Conservation (phyloP, 441 rosid species). For the Adansonia madagascariensis region DNA sequence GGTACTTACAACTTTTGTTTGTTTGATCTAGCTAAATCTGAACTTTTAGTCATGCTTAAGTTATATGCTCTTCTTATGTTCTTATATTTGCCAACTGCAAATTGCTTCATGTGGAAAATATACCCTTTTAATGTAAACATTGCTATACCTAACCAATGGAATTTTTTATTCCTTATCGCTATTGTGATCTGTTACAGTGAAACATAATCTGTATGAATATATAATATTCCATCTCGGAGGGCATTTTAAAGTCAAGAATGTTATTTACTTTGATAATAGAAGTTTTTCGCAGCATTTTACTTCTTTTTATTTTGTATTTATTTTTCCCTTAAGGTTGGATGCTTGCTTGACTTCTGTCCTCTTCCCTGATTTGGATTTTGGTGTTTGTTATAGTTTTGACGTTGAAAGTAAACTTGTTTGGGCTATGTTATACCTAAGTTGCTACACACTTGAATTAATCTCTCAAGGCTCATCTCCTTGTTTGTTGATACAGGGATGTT, state of each 20-base stretch:
- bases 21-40: background rate
- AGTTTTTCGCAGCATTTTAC: background rate
- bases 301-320: background rate
- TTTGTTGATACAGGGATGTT: conserved; percentile 70
- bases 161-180: background rate
- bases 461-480: conserved; percentile 23
- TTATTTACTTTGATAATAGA: background rate
- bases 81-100: background rate
- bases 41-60: background rate
- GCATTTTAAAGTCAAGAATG: conserved; percentile 2
- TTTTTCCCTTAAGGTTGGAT: background rate
- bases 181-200: background rate
- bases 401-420: background rate
- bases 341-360: conserved; percentile 15
- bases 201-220: background rate
- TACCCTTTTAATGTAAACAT: background rate
- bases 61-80: background rate
- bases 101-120: conserved; percentile 6
- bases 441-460: background rate
- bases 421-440: conserved; percentile 12
- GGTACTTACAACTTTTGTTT: background rate
- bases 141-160: background rate
- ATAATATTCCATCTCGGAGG: background rate
- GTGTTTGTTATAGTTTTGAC: background rate
- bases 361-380: conserved; percentile 6